Conservation (phyloP, 768 basidiomycete genomes). For the Boletellus ananas region DNA sequence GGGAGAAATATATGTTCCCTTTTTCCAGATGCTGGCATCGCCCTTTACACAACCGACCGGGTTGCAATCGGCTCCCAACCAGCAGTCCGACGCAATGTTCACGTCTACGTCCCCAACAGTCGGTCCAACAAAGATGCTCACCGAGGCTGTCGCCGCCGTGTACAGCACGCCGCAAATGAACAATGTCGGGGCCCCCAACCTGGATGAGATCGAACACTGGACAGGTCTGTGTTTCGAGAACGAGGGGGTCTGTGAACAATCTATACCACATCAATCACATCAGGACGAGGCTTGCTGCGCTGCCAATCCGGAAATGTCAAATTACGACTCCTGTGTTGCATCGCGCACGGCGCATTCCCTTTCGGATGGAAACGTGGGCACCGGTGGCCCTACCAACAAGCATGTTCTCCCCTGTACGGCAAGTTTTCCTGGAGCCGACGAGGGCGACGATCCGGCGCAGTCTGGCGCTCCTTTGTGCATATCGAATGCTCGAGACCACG, state of each 20-base stretch:
- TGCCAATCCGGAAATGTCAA: conserved; percentile 1
- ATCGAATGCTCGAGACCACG: conserved; percentile 1
- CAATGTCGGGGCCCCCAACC: background rate
- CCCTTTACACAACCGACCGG: conserved; percentile 9
- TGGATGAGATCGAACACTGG: background rate
- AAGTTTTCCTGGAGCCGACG: background rate
- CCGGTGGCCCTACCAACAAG: conserved; percentile 1
- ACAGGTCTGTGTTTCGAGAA: background rate
- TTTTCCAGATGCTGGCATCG: conserved; percentile 13
- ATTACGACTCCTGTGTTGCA: conserved; percentile 1
- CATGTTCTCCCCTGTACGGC: background rate
- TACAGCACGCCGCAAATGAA: background rate
- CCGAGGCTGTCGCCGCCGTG: background rate
- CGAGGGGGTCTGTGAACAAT: conserved; percentile 1
- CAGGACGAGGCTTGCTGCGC: background rate
- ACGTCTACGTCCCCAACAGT: conserved; percentile 1
- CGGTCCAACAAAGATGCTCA: background rate
- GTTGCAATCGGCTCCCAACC: background rate
- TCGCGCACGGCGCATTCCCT: conserved; percentile 5
- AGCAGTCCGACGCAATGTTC: background rate
- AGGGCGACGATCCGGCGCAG: conserved; percentile 1
- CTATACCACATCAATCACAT: background rate
- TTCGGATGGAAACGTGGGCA: conserved; percentile 6
- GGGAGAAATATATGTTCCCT: background rate
- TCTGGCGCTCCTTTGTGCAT: conserved; percentile 1